A percentile compares a stretch with the other conserved stretches of the same genome.
phyloP scores from a whole-genome alignment of 148 eudicot genomes.

The Rhododendron simsii region DNA sequence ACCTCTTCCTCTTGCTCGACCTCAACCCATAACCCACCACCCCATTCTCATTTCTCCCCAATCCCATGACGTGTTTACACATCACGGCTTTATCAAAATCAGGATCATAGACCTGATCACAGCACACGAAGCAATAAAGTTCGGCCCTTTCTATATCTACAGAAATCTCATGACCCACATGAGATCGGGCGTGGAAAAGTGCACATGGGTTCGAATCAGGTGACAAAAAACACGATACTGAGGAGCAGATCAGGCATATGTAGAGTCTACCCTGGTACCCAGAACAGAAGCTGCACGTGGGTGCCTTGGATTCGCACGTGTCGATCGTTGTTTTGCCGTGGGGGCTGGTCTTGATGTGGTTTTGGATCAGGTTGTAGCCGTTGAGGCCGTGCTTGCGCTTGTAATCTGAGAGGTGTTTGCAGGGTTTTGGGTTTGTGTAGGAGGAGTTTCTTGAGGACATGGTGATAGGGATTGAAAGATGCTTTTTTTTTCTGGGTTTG shows the following conservation, averaged over 20 bases:
- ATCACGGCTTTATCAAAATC: conserved; percentile 55
- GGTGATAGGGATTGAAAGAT: conserved; percentile 2
- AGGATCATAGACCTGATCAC: conserved; percentile 70
- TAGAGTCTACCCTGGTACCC: conserved; percentile 50
- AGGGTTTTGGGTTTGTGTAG: conserved; percentile 41
- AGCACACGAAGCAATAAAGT: conserved; percentile 47
- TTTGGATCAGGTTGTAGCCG: conserved; percentile 39
- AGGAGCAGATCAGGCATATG: conserved; percentile 55
- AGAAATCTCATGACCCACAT: conserved; percentile 44
- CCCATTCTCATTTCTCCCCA: conserved; percentile 21
- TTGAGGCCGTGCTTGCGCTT: conserved; percentile 48
- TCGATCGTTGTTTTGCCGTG: conserved; percentile 20
- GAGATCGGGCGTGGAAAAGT: conserved; percentile 37
- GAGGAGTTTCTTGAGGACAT: conserved; percentile 11
- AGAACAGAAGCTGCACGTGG: conserved; percentile 47
- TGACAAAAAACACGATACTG: conserved; percentile 35
- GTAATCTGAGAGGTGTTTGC: conserved; percentile 53
- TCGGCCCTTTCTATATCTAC: conserved; percentile 59
- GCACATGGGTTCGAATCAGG: conserved; percentile 24
- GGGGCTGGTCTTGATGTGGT: conserved; percentile 27
- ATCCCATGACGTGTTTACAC: conserved; percentile 25
- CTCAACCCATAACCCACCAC: conserved; percentile 11
- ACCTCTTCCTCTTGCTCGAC: conserved; percentile 5
- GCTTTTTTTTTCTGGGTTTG: neutral
- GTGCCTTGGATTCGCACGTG: conserved; percentile 19